Conservation (phyloP, 352 stramenopile genomes). For the Pythium aquatile region DNA sequence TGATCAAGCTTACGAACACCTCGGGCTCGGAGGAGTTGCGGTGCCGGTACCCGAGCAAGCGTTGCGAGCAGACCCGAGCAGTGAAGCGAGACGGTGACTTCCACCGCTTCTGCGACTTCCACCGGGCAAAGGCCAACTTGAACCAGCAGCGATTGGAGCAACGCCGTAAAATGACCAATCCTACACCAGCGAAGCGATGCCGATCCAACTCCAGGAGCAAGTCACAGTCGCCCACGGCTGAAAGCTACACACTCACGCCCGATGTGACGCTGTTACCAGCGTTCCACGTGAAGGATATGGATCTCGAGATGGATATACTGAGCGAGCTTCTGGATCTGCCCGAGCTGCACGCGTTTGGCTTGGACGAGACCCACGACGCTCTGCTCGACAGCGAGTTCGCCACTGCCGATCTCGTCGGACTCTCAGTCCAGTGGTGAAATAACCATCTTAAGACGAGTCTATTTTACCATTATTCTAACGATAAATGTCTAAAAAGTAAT, state of each 20-base stretch:
- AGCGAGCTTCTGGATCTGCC: slow-evolving; percentile 12
- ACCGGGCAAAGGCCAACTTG: slow-evolving; percentile 40
- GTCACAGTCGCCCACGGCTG: not conserved
- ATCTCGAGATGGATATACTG: slow-evolving; percentile 20
- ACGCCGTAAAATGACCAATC: slow-evolving; percentile 28
- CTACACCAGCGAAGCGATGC: slow-evolving; percentile 15
- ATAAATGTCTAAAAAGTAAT: not conserved
- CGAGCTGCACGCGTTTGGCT: not conserved
- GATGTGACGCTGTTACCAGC: slow-evolving; percentile 5
- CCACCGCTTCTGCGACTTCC: slow-evolving; percentile 37
- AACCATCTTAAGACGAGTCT: not conserved
- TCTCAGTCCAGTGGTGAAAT: slow-evolving; percentile 7
- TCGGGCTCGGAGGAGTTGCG: slow-evolving; percentile 18
- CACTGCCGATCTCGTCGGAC: not conserved
- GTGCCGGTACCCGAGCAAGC: slow-evolving; percentile 27
- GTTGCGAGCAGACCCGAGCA: slow-evolving; percentile 28
- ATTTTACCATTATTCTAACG: slow-evolving; percentile 1
- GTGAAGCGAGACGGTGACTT: slow-evolving; percentile 37
- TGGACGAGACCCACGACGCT: slow-evolving; percentile 4
- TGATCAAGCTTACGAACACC: not conserved
- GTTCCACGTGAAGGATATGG: slow-evolving; percentile 16
- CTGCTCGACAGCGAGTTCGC: slow-evolving; percentile 8
- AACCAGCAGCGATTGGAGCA: slow-evolving; percentile 65
- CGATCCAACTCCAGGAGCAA: not conserved
- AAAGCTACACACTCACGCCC: not conserved